A percentile compares a stretch with the other conserved stretches of the same genome.
phyloP scores from a whole-genome alignment of 495 filamentous ascomycete genomes.

The Tirmania nivea region DNA sequence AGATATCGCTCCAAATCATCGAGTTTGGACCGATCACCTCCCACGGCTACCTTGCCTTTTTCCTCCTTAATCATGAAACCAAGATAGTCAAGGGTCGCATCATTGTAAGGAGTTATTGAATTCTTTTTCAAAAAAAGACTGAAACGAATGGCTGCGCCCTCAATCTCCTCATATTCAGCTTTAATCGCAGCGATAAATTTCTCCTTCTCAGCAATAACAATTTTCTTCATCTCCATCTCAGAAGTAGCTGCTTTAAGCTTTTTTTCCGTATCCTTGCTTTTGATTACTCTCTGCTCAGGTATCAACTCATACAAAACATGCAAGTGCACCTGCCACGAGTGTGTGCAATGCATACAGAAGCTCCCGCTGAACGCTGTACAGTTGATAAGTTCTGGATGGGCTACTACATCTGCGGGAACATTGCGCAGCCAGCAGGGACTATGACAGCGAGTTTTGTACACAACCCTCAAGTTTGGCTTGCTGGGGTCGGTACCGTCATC shows the following conservation, averaged over 20 bases:
- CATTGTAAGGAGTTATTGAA: constrained; percentile 22
- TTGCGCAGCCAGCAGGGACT: constrained; percentile 6
- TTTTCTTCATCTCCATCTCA: constrained; percentile 9
- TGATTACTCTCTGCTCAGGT: constrained; percentile 11
- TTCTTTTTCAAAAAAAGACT: constrained; percentile 22
- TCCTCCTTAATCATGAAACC: constrained; percentile 21
- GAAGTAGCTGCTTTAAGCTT: constrained; percentile 13
- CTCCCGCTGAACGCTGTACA: constrained; percentile 11
- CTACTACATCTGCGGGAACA: constrained; percentile 2
- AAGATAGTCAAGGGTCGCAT: constrained; percentile 23
- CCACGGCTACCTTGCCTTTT: constrained; percentile 5
- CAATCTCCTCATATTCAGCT: constrained; percentile 18
- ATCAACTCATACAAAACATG: constrained; percentile 19
- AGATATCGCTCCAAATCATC: not conserved
- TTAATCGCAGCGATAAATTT: constrained; percentile 16
- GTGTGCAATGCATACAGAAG: constrained; percentile 12
- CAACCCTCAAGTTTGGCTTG: not conserved
- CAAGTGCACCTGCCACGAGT: constrained; percentile 22
- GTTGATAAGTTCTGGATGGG: constrained; percentile 6
- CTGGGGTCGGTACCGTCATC: constrained; percentile 3
- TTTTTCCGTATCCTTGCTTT: constrained; percentile 10
- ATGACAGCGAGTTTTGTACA: constrained; percentile 13
- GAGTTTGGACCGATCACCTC: not conserved
- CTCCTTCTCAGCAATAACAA: constrained; percentile 11
- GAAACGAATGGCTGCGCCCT: constrained; percentile 21